phyloP scores from a whole-genome alignment of 1,284 basidiomycete species.

The Sporisorium graminicola region DNA sequence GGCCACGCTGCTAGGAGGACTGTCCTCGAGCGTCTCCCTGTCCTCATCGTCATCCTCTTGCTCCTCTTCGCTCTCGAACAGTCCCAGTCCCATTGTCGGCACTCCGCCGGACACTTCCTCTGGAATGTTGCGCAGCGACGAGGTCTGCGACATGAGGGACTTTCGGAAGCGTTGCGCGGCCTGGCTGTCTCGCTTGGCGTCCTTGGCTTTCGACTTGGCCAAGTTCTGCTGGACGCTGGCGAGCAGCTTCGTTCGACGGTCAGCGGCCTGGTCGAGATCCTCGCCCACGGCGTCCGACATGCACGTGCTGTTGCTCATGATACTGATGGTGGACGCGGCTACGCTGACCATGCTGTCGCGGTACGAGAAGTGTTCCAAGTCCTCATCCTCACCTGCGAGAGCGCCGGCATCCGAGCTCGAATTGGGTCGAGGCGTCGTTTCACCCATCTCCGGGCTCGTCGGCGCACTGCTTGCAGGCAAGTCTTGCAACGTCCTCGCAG shows the following conservation, averaged over 20 bases:
- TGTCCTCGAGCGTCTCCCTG: constrained; percentile 30
- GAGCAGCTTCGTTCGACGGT: constrained; percentile 46
- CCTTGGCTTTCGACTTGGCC: constrained; percentile 36
- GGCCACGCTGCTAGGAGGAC: no score
- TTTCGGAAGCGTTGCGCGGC: constrained; percentile 32
- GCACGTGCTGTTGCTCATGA: constrained; percentile 54
- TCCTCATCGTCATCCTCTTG: constrained; percentile 26
- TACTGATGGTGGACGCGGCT: constrained; percentile 51
- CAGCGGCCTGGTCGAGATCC: constrained; percentile 38
- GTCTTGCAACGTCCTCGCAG: neutral
- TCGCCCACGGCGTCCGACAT: constrained; percentile 50
- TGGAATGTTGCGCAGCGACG: constrained; percentile 45
- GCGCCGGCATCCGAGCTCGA: constrained; percentile 15
- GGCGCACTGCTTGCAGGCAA: constrained; percentile 5
- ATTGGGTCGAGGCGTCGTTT: constrained; percentile 28
- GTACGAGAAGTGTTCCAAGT: constrained; percentile 29
- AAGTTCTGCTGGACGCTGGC: constrained; percentile 51
- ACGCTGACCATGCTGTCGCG: constrained; percentile 51
- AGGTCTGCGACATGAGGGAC: constrained; percentile 41
- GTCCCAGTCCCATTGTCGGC: constrained; percentile 40
- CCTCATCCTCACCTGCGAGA: constrained; percentile 15
- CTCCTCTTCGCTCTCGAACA: constrained; percentile 46
- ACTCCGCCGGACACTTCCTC: constrained; percentile 33
- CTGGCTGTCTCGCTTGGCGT: constrained; percentile 42
- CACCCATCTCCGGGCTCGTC: constrained; percentile 18